These are phyloP conservation scores for Hibiscus tridactylites DNA, from an alignment of 345 rosid species.

Conservation along the genomic window DNA sequence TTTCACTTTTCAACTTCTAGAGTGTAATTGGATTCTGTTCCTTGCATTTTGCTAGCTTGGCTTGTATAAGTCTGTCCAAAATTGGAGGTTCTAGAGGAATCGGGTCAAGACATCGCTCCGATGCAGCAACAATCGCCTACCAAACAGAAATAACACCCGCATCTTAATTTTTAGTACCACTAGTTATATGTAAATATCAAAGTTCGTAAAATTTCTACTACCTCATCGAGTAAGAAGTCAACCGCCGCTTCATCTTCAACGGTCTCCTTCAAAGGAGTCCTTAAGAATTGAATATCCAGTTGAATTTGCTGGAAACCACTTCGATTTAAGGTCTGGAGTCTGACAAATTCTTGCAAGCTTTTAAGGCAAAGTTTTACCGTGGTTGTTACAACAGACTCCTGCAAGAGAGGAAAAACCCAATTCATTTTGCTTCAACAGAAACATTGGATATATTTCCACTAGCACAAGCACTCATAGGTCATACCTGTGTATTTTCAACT, in stretches of 20 bases:
- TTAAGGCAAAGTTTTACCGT: conserved; percentile 74
- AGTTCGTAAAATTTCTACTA: conserved; percentile 16
- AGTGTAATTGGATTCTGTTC: conserved; percentile 30
- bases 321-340: conserved; percentile 85
- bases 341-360: conserved; percentile 89
- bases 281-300: conserved; percentile 83
- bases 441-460: background rate
- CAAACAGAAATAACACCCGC: conserved; percentile 6
- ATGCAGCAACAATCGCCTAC: conserved; percentile 91
- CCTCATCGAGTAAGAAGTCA: conserved; percentile 97
- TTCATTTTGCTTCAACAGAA: conserved; percentile 12
- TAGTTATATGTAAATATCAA: background rate
- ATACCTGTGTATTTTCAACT: conserved; percentile 90
- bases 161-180: background rate
- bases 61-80: conserved; percentile 89
- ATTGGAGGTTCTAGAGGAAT: conserved; percentile 91
- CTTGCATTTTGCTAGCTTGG: conserved; percentile 58
- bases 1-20: conserved; percentile 5
- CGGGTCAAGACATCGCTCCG: conserved; percentile 92
- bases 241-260: conserved; percentile 84
- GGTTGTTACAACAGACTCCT: conserved; percentile 81
- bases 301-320: conserved; percentile 99
- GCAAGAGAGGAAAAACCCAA: conserved; percentile 16
- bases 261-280: conserved; percentile 58
- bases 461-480: conserved; percentile 1